phyloP scores from a whole-genome alignment of 305 asterid species.

The Fraxinus angustifolia region DNA sequence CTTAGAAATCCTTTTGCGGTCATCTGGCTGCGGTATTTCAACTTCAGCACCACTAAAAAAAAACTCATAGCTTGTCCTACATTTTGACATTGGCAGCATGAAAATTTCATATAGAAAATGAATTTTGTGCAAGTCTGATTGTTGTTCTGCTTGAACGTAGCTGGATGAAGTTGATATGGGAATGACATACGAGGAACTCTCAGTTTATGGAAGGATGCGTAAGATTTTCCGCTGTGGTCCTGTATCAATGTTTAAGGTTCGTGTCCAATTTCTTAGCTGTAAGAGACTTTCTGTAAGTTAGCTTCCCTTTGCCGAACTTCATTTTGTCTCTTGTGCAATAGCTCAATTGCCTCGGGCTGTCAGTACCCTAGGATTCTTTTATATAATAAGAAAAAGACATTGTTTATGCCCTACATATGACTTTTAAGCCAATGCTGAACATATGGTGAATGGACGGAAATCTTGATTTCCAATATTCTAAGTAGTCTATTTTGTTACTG shows the following conservation, averaged over 20 bases:
- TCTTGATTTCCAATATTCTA: background rate
- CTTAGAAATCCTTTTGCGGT: background rate
- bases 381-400: background rate
- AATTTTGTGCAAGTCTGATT: conserved; percentile 18
- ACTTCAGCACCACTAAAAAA: background rate
- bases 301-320: background rate
- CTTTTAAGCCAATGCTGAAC: background rate
- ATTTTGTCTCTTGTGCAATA: conserved; percentile 5
- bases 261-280: conserved; percentile 16
- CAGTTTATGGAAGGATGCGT: conserved; percentile 87
- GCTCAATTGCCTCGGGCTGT: background rate
- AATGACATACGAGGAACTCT: conserved; percentile 94
- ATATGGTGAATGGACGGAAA: background rate
- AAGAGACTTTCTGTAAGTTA: background rate
- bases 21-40: background rate
- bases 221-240: conserved; percentile 98
- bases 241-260: conserved; percentile 94
- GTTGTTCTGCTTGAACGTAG: conserved; percentile 40
- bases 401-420: background rate
- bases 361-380: background rate
- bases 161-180: conserved; percentile 99
- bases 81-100: background rate
- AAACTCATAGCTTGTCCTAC: background rate
- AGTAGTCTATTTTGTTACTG: background rate
- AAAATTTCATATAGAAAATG: conserved; percentile 4